Conservation (phyloP, 2,329 filamentous ascomycete genomes). For the Achaetomium macrosporum region DNA sequence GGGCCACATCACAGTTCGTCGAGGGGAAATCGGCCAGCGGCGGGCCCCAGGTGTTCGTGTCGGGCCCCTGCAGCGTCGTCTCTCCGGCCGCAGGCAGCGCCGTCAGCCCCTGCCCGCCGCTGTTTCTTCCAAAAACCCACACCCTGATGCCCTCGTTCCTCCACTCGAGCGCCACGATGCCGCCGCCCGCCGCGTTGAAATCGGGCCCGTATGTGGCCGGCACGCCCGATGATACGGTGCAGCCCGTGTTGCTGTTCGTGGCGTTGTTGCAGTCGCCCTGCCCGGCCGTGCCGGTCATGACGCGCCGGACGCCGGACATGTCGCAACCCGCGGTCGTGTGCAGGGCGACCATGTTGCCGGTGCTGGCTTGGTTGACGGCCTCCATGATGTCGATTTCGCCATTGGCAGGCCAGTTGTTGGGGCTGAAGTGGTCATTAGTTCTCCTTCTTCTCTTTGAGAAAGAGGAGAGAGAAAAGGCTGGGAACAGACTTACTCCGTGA, state of each 20-base stretch:
- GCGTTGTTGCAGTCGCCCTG: slow-evolving; percentile 45
- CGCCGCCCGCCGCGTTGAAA: slow-evolving; percentile 51
- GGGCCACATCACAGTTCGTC: slow-evolving; percentile 53
- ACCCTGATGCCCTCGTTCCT: slow-evolving; percentile 55
- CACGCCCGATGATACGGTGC: slow-evolving; percentile 42
- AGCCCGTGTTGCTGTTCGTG: slow-evolving; percentile 51
- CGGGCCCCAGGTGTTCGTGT: slow-evolving; percentile 56
- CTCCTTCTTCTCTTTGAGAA: not conserved
- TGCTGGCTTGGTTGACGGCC: slow-evolving; percentile 46
- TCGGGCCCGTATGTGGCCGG: slow-evolving; percentile 42
- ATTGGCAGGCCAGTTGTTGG: slow-evolving; percentile 54
- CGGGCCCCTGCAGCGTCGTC: slow-evolving; percentile 37
- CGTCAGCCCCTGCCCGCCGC: slow-evolving; percentile 47
- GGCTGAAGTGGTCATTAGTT: slow-evolving; percentile 15
- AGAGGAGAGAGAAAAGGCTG: not conserved
- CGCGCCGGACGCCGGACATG: slow-evolving; percentile 47
- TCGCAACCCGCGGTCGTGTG: slow-evolving; percentile 50
- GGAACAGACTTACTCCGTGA: slow-evolving; percentile 41
- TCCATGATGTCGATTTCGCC: slow-evolving; percentile 63
- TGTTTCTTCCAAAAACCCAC: slow-evolving; percentile 52
- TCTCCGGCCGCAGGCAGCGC: slow-evolving; percentile 7
- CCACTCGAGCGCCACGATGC: slow-evolving; percentile 57
- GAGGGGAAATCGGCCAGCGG: slow-evolving; percentile 60
- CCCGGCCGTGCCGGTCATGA: slow-evolving; percentile 42
- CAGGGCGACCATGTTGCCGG: slow-evolving; percentile 55